A percentile compares a stretch with the other conserved stretches of the same genome.
Conservation (phyloP, 331 rosid genomes). For the Rhamnella rubrinervis region DNA sequence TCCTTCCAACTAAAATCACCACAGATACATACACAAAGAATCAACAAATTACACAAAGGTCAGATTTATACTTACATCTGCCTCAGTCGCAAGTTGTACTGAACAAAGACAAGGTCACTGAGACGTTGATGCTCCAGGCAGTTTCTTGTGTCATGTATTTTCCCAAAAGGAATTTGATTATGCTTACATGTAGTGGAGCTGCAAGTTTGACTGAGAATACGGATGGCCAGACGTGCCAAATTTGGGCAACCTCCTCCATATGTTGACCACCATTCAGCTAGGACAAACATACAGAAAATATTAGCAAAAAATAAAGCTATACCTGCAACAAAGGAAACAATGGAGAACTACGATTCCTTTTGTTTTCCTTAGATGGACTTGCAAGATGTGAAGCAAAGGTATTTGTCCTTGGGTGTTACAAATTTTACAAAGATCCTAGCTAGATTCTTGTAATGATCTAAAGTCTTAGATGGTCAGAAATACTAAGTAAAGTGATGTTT, state of each 20-base stretch:
- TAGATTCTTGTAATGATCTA: not conserved
- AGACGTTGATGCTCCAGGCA: conserved; percentile 74
- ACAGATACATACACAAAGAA: conserved; percentile 8
- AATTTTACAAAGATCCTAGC: not conserved
- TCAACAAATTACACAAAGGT: not conserved
- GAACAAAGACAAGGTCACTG: conserved; percentile 75
- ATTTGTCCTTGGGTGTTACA: not conserved
- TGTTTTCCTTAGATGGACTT: not conserved
- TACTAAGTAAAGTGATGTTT: not conserved
- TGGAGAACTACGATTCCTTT: not conserved
- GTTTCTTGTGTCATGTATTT: conserved; percentile 56
- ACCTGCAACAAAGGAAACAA: conserved; percentile 4
- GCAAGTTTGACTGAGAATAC: conserved; percentile 87
- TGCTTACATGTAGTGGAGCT: conserved; percentile 45
- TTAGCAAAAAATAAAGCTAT: conserved; percentile 8
- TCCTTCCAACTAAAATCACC: conserved; percentile 20
- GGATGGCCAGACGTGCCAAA: conserved; percentile 75
- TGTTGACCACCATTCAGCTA: conserved; percentile 97
- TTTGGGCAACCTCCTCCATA: conserved; percentile 89
- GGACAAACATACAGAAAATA: conserved; percentile 29
- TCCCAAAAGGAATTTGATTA: conserved; percentile 55
- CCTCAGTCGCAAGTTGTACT: conserved; percentile 38
- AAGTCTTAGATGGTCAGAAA: not conserved
- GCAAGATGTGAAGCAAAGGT: conserved; percentile 1
- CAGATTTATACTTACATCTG: conserved; percentile 34